Base-by-base conservation (phyloP, 768 basidiomycete species). In the Boletellus ananiceps region DNA sequence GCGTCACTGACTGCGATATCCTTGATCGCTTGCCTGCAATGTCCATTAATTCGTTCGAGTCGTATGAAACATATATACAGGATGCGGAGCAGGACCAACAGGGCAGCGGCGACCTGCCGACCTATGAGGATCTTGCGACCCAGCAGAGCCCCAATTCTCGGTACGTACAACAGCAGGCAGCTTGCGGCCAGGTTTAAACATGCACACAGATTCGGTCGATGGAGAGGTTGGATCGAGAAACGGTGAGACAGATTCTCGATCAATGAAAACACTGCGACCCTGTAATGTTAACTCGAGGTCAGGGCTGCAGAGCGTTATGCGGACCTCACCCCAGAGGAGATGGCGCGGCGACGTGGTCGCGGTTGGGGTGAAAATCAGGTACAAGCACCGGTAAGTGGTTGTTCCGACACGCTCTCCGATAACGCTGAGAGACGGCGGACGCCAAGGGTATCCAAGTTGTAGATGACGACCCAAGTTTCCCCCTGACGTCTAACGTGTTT, bases 141-240 rank as follows among this genome's bases (percentile, higher is more conserved):
- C 81, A 88, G 61, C 78, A 82, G 53, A 88, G 86, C 38, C 85
- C 89, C 5, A 91, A 92, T 70, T 91, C 89, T 32, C 84, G 89
- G 88, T 79, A 65, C 57, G 73, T 52, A 16, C 39, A 54, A 39
- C 48, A 36, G n/a, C 16, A 16, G 43, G n/a, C 48, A 42, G n/a
- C 46, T 31, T 40, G 37, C 35, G 15, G 7, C 9, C 15, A 21
- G 21, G 23, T 40, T 46, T 54, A 13, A 52, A 48, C 16, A 46
- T 47, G n/a, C 25, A 33, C 16, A 8, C 57, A 92, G 89, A 60
- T 92, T 92, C 58, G 89, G 89, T 16, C 74, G 89, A 50, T 93
- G 89, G 89, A 79, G 77, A 62, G 81, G 82, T 6, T 93, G 89
- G 89, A 86, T 93, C 48, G 89, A 93, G 71, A 93, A 92, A 67